Base-by-base conservation (phyloP, 2,329 filamentous ascomycete genomes). In the Ploettnerulaceae sp. region DNA sequence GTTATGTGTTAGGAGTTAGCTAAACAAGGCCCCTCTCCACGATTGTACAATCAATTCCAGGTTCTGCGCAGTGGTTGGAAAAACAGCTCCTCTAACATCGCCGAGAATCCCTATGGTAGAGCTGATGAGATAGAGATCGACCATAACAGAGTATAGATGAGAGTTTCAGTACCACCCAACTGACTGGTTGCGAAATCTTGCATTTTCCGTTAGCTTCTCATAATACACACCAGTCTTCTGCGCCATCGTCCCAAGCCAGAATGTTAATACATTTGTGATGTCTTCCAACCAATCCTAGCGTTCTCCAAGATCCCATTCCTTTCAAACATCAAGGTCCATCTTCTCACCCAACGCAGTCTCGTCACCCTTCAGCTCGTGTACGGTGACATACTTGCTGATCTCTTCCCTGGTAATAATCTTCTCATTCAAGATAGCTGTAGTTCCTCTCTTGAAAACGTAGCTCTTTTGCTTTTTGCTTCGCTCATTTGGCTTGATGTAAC, bases 371-470 rank as follows among this genome's bases (percentile, higher is more conserved):
- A 95, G 69, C 66, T 97, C 90, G 61, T 95, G 83, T 49, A 98
- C 86, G 22, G 85, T 94, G 49, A 97, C 84, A 68, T 93, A 97
- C 67, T 94, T 91, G 67, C 86, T 86, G 62, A 98, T 85, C 62
- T 98, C 89, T 67, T 91, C 86, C 74, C 88, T 93, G 62, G 79
- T 89, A 67, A 97, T 95, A 58, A 97, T 78, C 77, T 94, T 95
- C 76, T 98, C 88, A 68, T 95, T 93, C 64, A 98, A 74, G 55
- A 93, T 87, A 7, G 90, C 91, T 7, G 94, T 98, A n/a, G 93
- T 97, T 47, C 93, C 93, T 66, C 82, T 81, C 58, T 76, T 74
- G 74, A 96, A 98, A 61, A 80, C 79, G 75, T 98, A 98, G 72
- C 89, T 93, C 72, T 89, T 82, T 69, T 93, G 79, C 79, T 98